Conservation (phyloP, 768 basidiomycete genomes). For the Tricholomella constricta region DNA sequence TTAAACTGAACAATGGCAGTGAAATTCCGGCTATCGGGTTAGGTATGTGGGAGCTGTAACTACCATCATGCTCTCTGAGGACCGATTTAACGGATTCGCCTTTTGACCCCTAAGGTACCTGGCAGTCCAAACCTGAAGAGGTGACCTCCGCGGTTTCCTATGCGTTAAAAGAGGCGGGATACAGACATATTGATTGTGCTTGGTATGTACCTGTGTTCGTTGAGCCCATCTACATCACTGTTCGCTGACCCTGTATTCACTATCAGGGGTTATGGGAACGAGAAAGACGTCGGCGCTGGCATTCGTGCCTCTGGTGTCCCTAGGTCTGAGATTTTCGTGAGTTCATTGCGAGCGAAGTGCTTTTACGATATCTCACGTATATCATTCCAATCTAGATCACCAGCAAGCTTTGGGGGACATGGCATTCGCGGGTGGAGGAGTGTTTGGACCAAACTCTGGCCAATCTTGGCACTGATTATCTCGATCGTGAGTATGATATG, state of each 20-base stretch:
- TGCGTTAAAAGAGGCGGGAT: constrained; percentile 74
- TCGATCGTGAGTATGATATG: constrained; percentile 57
- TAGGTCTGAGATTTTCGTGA: constrained; percentile 60
- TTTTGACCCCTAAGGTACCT: constrained; percentile 56
- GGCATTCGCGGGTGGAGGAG: constrained; percentile 72
- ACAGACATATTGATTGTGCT: constrained; percentile 78
- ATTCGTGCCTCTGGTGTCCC: constrained; percentile 77
- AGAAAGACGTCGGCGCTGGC: constrained; percentile 82
- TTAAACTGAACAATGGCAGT: constrained; percentile 63
- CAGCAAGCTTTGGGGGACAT: constrained; percentile 70
- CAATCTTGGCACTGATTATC: constrained; percentile 81
- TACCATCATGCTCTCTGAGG: no score
- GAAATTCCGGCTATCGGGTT: constrained; percentile 61
- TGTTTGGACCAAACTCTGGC: constrained; percentile 74
- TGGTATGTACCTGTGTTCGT: constrained; percentile 24
- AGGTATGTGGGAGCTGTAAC: constrained; percentile 36
- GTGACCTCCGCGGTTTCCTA: constrained; percentile 61
- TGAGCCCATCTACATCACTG: constrained; percentile 5
- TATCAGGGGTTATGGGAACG: constrained; percentile 67
- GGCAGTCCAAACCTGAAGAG: constrained; percentile 76
- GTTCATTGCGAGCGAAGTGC: constrained; percentile 13
- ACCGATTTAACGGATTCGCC: constrained; percentile 3
- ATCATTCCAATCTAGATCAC: constrained; percentile 49
- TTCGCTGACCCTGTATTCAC: neutral
- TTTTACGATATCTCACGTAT: neutral